Evolutionary conservation across 306 rosid species (phyloP), one percentile per base, ranked within the genome.

Genomic region (Quercus glauca): DNA sequence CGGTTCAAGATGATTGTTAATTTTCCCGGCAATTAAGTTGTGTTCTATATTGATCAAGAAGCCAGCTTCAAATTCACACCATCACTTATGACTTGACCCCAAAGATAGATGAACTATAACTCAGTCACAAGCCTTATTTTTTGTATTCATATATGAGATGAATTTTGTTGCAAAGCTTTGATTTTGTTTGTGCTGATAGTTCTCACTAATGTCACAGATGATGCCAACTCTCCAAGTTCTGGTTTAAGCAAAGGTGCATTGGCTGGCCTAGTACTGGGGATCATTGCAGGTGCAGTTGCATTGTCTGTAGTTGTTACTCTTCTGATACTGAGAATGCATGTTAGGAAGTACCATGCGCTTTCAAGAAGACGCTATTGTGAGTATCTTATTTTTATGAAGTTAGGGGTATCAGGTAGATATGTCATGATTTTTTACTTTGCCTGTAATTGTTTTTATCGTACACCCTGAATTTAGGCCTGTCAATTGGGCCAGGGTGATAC

Each of bases 191-290:
- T 33, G 51, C 72, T 67, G 52, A 67, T 67, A 67, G 7, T 35
- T 67, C n/a, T 67, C 72, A 67, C 12, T 67, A 9, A 33, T 67
- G 25, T 35, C 52, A 33, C 71, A 67, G 72, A 2, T 15, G 11
- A 6, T 64, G 2, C 23, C 70, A 29, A 6, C 20, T 17, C 70
- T 29, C 13, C 45, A 4, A 31, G 45, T 7, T 35, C 72, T 35
- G 2, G 26, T 67, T 67, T 67, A 35, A 67, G 72, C 52, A 67
- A 35, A 29, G 72, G 72, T 7, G 72, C 72, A 67, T n/a, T 67
- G 28, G 72, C 52, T 67, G 72, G 72, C 51, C 37, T 67, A 67
- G 17, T 67, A 67, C 3, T 67, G 72, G 72, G 72, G 1, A n/a
- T 49, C 72, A 35, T 67, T 33, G 72, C 26, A 1, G 52, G 26